Base-by-base conservation (phyloP, 2,329 filamentous ascomycete genomes). In the Aspergillus sp. region DNA sequence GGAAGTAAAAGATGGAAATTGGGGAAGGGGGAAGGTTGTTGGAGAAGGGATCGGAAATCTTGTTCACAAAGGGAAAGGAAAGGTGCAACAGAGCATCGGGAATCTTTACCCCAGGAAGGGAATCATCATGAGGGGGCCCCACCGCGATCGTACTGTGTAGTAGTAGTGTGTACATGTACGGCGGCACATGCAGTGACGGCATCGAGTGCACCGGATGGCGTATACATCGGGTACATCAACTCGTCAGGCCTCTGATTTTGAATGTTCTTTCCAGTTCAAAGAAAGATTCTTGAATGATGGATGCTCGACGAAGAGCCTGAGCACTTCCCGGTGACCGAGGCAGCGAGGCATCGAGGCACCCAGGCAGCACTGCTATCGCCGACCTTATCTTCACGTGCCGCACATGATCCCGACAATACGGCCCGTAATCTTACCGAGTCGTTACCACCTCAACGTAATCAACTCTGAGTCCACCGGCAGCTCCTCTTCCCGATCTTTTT, bases 81-180 rank as follows among this genome's bases (percentile, higher is more conserved):
- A 42, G 26, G 26, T 47, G 18, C 26, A 26, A 24, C 20, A 18
- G 18, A 42, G 12, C 51, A 45, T 36, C 59, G 57, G 60, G 54
- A 55, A 53, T 60, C 55, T 59, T 56, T 63, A 59, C 65, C 63
- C 56, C 53, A 59, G 57, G 54, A 58, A 57, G 56, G 55, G 26
- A 32, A 31, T 47, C 39, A 42, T 42, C 26, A 9, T 29, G 26
- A 29, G 26, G 26, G 26, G 26, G 26, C 26, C 26, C 26, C 26
- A 29, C 26, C 7, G 26, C 7, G 26, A 26, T 26, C 26, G 22
- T 22, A 22, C 24, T 24, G 24, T 24, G 24, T 22, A 20, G 20
- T 4, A 22, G 22, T 22, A 22, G 22, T 22, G 22, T 20, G 4
- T 22, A 22, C 22, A 22, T 22, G 22, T 22, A 22, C 22, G 22